Percentiles rank a stretch among this genome's conserved stretches.
phyloP scores from a whole-genome alignment of 1,284 basidiomycete genomes.

The Ganoderma lingzhi region DNA sequence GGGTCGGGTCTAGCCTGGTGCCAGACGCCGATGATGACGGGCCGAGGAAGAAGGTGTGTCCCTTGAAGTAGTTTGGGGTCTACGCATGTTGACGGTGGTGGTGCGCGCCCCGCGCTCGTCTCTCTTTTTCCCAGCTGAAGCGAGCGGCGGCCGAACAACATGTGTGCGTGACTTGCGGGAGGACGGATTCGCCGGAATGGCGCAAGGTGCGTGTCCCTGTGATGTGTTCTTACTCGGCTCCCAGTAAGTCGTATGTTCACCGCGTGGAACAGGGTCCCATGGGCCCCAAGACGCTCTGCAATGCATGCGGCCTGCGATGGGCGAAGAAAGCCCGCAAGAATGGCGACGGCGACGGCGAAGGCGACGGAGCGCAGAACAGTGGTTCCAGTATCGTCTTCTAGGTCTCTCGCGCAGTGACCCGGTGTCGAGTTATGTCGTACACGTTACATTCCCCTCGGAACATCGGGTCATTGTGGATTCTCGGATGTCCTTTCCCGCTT shows the following conservation, averaged over 20 bases:
- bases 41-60: constrained; percentile 50
- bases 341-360: constrained; percentile 24
- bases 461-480: background rate
- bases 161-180: constrained; percentile 81
- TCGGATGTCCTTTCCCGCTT: background rate
- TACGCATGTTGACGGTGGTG: background rate
- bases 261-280: constrained; percentile 66
- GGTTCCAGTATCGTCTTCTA: constrained; percentile 18
- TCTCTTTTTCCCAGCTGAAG: constrained; percentile 51
- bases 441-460: background rate
- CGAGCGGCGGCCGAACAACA: constrained; percentile 59
- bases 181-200: constrained; percentile 87
- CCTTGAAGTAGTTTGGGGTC: background rate
- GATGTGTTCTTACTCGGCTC: constrained; percentile 26
- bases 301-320: constrained; percentile 87
- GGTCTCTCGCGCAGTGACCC: background rate
- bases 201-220: constrained; percentile 63
- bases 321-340: constrained; percentile 69
- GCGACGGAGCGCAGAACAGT: constrained; percentile 12
- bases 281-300: constrained; percentile 89
- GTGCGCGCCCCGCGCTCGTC: constrained; percentile 46
- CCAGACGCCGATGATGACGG: constrained; percentile 29
- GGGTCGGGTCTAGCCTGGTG: constrained; percentile 7
- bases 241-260: constrained; percentile 27
- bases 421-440: background rate